These are phyloP conservation scores for Didymella lethalis DNA, from an alignment of 2,329 filamentous ascomycete genomes.

Conservation along the genomic window DNA sequence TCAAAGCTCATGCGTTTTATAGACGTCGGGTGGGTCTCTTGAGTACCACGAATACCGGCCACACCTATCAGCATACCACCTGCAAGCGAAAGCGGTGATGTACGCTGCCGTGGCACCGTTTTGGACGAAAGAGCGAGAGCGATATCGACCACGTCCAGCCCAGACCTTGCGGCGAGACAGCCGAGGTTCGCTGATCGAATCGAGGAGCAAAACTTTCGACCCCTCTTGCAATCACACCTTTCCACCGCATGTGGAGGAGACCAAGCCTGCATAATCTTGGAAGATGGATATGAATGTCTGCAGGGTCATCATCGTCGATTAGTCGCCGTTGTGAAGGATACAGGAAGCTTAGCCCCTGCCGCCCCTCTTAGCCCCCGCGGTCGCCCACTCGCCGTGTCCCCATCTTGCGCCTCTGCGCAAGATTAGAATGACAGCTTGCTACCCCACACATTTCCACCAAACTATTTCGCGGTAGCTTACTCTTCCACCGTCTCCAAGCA, in stretches of 20 bases:
- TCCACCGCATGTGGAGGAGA: background rate
- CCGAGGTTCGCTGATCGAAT: constrained; percentile 7
- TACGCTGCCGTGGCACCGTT: background rate
- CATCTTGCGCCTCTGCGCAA: constrained; percentile 11
- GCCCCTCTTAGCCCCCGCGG: constrained; percentile 18
- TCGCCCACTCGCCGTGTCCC: constrained; percentile 4
- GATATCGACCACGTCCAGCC: background rate
- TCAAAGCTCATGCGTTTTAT: background rate
- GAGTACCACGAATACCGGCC: background rate
- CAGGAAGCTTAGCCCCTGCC: constrained; percentile 19
- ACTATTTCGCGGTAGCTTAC: background rate
- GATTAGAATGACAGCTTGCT: constrained; percentile 14
- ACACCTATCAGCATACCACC: background rate
- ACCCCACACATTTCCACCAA: constrained; percentile 3
- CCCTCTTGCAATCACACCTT: constrained; percentile 7
- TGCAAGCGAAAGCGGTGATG: background rate
- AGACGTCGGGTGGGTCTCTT: background rate
- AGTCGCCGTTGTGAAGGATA: constrained; percentile 14
- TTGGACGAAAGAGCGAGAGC: background rate
- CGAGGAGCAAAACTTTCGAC: background rate
- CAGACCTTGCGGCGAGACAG: background rate
- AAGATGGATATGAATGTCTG: background rate
- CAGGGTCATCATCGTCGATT: constrained; percentile 7
- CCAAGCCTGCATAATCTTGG: background rate
- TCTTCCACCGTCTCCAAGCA: background rate